Evolutionary conservation across 495 filamentous ascomycete species (phyloP), one percentile per base, ranked within the genome.

Genomic region (Trichoderma virens): DNA sequence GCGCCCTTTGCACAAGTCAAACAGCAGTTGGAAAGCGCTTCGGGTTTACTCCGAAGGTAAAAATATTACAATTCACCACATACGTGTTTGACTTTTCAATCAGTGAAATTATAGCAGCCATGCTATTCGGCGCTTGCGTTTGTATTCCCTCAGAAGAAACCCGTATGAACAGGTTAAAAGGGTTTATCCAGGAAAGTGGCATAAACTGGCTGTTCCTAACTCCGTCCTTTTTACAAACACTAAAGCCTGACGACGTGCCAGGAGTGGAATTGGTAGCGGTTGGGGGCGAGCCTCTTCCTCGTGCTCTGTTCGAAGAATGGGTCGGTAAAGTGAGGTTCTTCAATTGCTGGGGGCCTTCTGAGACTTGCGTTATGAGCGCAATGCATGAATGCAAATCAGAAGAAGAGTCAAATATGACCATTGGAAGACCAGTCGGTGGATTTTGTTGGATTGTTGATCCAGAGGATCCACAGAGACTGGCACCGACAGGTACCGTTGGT

Each of bases 311-410:
- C 9, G 59, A 61, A 34, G 9, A n/a, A 25, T 61, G 59, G 59
- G 3, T 35, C 9, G 28, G 28, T 0, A 61, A 61, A 34, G 28
- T 61, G n/a, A n/a, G 34, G 9, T 70, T 78, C 18, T 67, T 85
- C 28, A 85, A 84, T 65, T 78, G 70, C 1, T 87, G 86, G 54
- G 84, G 84, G 1, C 84, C 83, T 14, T 70, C 75, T 3, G 78
- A 82, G 23, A 59, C 54, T 63, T 65, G 59, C 28, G 30, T 38
- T 62, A 25, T 18, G 63, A 60, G 63, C 73, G 80, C 54, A 74
- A 75, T 23, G 72, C 66, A 78, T 43, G 73, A 83, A 32, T 59
- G 30, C 7, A 28, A 13, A 2, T 28, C 54, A 1, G 6, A 5
- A 14, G n/a, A 59, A 1, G 54, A 59, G 11, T 59, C 30, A 32